Evolutionary conservation across 495 filamentous ascomycete genomes (phyloP), one percentile per base, ranked within the genome.

Genomic region (Annulohypoxylon bovei): DNA sequence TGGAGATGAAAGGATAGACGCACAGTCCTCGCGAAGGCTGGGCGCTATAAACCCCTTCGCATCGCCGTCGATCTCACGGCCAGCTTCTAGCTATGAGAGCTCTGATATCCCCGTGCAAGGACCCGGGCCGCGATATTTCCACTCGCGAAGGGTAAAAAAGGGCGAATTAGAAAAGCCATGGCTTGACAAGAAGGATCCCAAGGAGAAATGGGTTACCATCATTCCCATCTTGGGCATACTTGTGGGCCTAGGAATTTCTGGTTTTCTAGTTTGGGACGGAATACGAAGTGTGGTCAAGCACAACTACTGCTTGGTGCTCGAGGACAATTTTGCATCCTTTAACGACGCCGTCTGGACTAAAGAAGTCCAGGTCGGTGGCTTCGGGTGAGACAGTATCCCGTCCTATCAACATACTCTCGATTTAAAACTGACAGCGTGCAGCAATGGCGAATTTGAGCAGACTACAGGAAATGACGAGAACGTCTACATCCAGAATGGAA

Each of bases 151-250:
- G 62, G 81, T 95, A 35, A 86, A 85, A 76, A 91, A 92, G 76
- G 90, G 86, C 39, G 87, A 91, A 39, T 76, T 90, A 14, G 86
- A 92, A 67, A 87, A 89, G 75, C 89, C 91, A 18, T 94, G 92
- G 91, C 73, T 87, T 32, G 77, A 81, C 18, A 86, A 88, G 68
- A 87, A 83, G 56, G 91, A 94, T 74, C 89, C 91, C 3, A 89
- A 86, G 75, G 90, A 94, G 84, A 94, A 93, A 81, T 94, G 92
- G 92, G 89, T 92, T 4, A 93, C 89, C 20, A 92, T 94, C 61
- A 86, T 94, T 30, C 91, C 91, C 3, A 71, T 93, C 46, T 75
- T 92, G 23, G 91, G 92, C 20, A 82, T 94, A 47, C 18, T 86
- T 14, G 50, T 92, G 8, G 92, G 92, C 22, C 69, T 94, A 46